Evolutionary conservation across 2,329 filamentous ascomycete species (phyloP).

Genomic region (Scedosporium minutisporum): DNA sequence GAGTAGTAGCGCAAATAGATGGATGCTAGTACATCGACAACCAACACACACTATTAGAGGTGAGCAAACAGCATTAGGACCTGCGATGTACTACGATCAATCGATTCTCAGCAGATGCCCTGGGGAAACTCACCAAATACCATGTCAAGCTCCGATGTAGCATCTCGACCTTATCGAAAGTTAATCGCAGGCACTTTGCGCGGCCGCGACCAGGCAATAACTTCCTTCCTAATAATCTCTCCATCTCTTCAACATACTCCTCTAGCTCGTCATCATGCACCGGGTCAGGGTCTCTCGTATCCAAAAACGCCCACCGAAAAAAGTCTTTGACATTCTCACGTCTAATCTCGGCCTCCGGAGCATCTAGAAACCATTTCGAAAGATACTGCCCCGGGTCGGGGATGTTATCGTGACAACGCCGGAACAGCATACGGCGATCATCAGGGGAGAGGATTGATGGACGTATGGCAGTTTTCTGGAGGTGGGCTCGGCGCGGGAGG

Average conservation of each 20-base stretch:
- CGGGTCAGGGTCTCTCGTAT: slow-evolving; percentile 29
- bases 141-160: slow-evolving; percentile 44
- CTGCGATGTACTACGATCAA: slow-evolving; percentile 7
- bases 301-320: slow-evolving; percentile 50
- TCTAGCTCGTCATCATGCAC: slow-evolving; percentile 45
- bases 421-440: slow-evolving; percentile 39
- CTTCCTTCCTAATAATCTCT: slow-evolving; percentile 38
- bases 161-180: slow-evolving; percentile 48
- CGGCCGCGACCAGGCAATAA: slow-evolving; percentile 42
- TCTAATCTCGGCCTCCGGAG: slow-evolving; percentile 40
- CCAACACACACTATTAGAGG: slow-evolving; percentile 27
- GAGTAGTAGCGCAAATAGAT: slow-evolving; percentile 27
- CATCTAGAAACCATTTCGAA: slow-evolving; percentile 48
- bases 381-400: slow-evolving; percentile 43
- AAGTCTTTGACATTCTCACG: slow-evolving; percentile 52
- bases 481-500: slow-evolving; percentile 37
- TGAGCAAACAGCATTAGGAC: slow-evolving; percentile 3
- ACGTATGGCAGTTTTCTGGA: slow-evolving; percentile 42
- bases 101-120: background rate
- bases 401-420: slow-evolving; percentile 39
- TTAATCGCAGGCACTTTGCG: slow-evolving; percentile 44
- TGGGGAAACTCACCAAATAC: slow-evolving; percentile 36
- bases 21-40: slow-evolving; percentile 31
- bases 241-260: slow-evolving; percentile 40
- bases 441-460: slow-evolving; percentile 32